Evolutionary conservation across 2,329 filamentous ascomycete genomes (phyloP), one percentile per base, ranked within the genome.

Genomic region (Hymenoscyphus scutula): DNA sequence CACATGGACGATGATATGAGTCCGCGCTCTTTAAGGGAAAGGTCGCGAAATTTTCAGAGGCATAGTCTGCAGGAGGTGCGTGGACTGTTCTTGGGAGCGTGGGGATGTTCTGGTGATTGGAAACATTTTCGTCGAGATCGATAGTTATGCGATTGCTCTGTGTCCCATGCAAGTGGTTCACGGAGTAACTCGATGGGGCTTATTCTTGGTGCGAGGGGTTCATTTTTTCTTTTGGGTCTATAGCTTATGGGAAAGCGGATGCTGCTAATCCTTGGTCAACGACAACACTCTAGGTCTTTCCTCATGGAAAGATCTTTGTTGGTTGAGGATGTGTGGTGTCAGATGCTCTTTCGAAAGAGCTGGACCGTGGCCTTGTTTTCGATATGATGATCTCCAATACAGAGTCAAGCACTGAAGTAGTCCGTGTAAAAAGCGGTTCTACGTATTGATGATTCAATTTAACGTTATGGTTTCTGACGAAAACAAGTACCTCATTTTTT

Each of bases 131-230:
- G 94, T 97, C 94, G 88, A 87, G 89, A 84, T 91, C 83, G 83
- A 96, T 87, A 97, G 94, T 89, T 88, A 98, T 97, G 94, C 93
- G 94, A 97, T 97, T 97, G 91, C 90, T 80, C 75, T 79, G 75
- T 65, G 48, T 64, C 29, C 63, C 66, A 70, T 74, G 71, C 68
- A 64, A 67, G 69, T 70, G 71, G 72, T 64, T 68, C 69, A 74
- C 75, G 77, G 79, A 83, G 91, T 97, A 96, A 98, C 94, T 97
- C 93, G 92, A 98, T 96, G 94, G 94, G 94, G 94, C 94, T 97
- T 92, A 98, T 97, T 97, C 92, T 97, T 90, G 94, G 92, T 85
- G 90, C 93, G 92, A 97, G 92, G 90, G 89, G 90, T 84, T 72
- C 74, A 72, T 78, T 78, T 78, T 78, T 77, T 78, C 10, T 71